Base-by-base conservation (phyloP, 768 basidiomycete genomes). In the Russula sp. region DNA sequence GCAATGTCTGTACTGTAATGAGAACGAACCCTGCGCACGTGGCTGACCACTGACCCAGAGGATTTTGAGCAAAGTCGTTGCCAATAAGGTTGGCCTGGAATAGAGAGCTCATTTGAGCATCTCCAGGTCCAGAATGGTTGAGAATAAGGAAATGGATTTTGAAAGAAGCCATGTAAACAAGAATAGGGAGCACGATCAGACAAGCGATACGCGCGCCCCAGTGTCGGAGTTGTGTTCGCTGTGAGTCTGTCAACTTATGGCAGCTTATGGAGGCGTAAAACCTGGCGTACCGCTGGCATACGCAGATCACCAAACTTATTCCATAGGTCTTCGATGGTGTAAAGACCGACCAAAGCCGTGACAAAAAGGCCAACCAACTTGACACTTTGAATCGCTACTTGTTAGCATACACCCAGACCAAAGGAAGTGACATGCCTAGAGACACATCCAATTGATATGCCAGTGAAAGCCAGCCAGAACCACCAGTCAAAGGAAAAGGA, bases 281-380 rank as follows among this genome's bases (percentile, higher is more conserved):
- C 36, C 7, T 11, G 16, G 79, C 92, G 65, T 73, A 97, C 95
- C 61, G 83, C 78, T 34, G 92, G 80, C 90, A 99, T 94, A 69
- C 83, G 87, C 22, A 97, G 78, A 73, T 99, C 95, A 8, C 96
- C 96, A 72, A 98, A 95, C 74, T 98, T 98, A 47, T 95, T 88
- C 96, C 96, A 99, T 8, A 99, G 83, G 69, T 99, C 97, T 73
- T 98, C 95, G 59, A 98, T 83, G 0, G 97, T 98, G 75, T 99
- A 98, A 2, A 97, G 74, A 29, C 97, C 97, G 42, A 98, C 93
- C 54, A 98, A 78, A 8, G 93, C 88, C 2, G 93, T 98, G 55
- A 93, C 92, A 72, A 99, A 99, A 11, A 97, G 78, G 41, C 97
- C 97, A 54, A 99, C 83, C 87, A 92, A 87, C 76, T 99, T 99